Conservation (phyloP, 2,329 filamentous ascomycete species). For the Xylaria sp. region DNA sequence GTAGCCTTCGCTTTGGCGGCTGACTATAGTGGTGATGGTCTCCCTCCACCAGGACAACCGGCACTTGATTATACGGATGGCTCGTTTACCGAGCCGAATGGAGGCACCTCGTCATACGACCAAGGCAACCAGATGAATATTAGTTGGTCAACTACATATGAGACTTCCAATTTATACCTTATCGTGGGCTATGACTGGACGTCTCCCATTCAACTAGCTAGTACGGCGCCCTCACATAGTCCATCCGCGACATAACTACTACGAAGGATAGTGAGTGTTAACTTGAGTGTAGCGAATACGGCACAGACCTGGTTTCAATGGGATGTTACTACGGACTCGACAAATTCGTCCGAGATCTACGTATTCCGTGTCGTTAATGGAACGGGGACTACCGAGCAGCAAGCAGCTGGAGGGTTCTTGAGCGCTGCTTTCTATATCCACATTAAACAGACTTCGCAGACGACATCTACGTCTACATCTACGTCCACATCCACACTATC, state of each 20-base stretch:
- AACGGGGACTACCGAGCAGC: constrained; percentile 33
- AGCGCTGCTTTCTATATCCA: constrained; percentile 43
- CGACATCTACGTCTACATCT: constrained; percentile 30
- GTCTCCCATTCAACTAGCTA: constrained; percentile 40
- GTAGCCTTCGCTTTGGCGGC: constrained; percentile 31
- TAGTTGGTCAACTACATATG: constrained; percentile 42
- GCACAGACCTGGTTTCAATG: constrained; percentile 43
- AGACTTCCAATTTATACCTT: constrained; percentile 44
- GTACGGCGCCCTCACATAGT: constrained; percentile 32
- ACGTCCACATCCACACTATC: background rate
- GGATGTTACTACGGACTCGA: constrained; percentile 43
- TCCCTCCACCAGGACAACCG: constrained; percentile 40
- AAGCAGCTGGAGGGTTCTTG: constrained; percentile 40
- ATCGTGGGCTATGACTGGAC: constrained; percentile 41
- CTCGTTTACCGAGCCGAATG: constrained; percentile 39
- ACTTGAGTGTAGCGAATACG: constrained; percentile 37
- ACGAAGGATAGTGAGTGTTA: constrained; percentile 6
- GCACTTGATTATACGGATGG: constrained; percentile 41
- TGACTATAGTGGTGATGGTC: constrained; percentile 20
- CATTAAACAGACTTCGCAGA: constrained; percentile 22
- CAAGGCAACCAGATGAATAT: constrained; percentile 43
- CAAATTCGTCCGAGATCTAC: constrained; percentile 44
- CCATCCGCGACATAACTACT: background rate
- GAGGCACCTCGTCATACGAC: constrained; percentile 36
- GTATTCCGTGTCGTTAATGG: constrained; percentile 43